Evolutionary conservation across 2,329 filamentous ascomycete species (phyloP), one percentile per base, ranked within the genome.

Genomic region (Penicillium decumbens): DNA sequence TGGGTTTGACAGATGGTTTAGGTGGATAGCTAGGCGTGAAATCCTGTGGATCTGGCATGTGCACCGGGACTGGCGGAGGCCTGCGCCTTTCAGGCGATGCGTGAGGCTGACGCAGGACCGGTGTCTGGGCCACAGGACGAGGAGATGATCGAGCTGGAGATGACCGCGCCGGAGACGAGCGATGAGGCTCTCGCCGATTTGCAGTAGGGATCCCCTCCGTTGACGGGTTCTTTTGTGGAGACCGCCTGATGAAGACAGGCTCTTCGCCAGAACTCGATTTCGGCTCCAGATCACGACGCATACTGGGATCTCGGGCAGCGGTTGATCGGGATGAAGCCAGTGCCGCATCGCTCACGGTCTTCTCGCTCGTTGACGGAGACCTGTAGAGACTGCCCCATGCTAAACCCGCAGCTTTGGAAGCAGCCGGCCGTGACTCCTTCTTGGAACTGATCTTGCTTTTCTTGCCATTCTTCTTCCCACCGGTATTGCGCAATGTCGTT

Each of bases 401-500:
- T 50, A 83, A 74, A 3, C 80, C 81, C 2, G 82, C 82, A 3
- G 82, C 82, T 59, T 80, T 82, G 15, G 82, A 80, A 18, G 82
- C 81, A 50, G 79, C 78, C 32, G 77, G 75, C n/a, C 75, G 76
- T 32, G 71, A 65, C 28, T 73, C 71, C 41, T 68, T 74, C 45
- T 63, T 65, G 15, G 60, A 45, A 25, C 47, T 49, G 18, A 52
- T 44, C 61, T 80, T 73, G 39, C 51, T 24, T 40, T 75, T 71
- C 47, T 76, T 75, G 12, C 72, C 70, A 23, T 69, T 61, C 45
- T 73, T 77, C 53, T 73, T 74, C 40, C 68, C 62, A 38, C 78
- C 74, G 43, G 69, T 73, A 25, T 73, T 71, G 47, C 80, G 71
- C 50, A 82, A 56, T 8, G 80, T 82, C 43, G 75, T 78, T 51